Evolutionary conservation across 495 filamentous ascomycete genomes (phyloP), one percentile per base, ranked within the genome.

Genomic region (Apiosordaria backusii): DNA sequence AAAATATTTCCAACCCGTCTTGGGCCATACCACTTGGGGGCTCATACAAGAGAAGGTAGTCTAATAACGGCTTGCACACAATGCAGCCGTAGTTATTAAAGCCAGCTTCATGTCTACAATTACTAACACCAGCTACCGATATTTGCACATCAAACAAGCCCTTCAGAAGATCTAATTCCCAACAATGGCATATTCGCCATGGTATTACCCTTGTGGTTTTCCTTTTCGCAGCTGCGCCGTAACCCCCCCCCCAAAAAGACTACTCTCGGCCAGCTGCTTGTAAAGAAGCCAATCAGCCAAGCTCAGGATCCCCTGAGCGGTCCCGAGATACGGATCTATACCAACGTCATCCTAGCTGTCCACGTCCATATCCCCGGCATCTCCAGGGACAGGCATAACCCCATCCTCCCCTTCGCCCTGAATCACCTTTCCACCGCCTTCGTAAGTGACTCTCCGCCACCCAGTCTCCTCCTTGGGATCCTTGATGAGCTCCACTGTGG

Each of bases 401-500:
- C 80, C 80, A 15, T 81, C 81, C 0, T 72, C 69, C 0, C 76
- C 78, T 65, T 86, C 84, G 22, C 84, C 84, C 55, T 80, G 65
- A 18, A 84, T 73, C 9, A 78, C 74, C 67, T 83, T 80, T n/a
- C 59, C 59, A 45, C 81, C 80, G 52, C 85, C 86, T 66, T 90
- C 88, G 70, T 93, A 90, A 7, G 88, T 90, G 57, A 92, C 79
- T 4, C 89, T 83, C 59, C 83, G 81, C 91, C 91, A 94, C 29
- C 90, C 90, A 52, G 83, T 84, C 0, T 80, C 78, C 62, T 85
- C 80, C 6, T 80, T 78, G 10, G 81, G 68, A 62, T 94, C 90
- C 72, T 93, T 93, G 72, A 90, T 84, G 75, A 91, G 93, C 76
- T 96, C 92, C 74, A 92, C 89, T 66, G 91, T 94, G 13, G 92